Base-by-base conservation (phyloP, 768 basidiomycete genomes). In the Mycena galopus region DNA sequence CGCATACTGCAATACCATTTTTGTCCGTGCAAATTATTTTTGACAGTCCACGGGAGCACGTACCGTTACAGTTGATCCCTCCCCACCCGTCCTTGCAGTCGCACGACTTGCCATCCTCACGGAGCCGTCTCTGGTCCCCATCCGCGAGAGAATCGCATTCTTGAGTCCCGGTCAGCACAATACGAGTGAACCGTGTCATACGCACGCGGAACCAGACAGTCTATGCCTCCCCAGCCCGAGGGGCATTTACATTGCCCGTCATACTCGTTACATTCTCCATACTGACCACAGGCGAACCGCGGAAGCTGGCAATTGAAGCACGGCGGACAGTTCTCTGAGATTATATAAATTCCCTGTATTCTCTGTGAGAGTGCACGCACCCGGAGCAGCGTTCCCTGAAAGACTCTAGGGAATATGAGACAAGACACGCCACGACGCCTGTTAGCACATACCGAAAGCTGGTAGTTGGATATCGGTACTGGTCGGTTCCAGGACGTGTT, bases 301-400 rank as follows among this genome's bases (percentile, higher is more conserved):
- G 96, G 96, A 19, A 99, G 86, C 65, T 96, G 87, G 81, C 97
- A 99, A 81, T 99, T 99, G 87, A 99, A 99, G 82, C 97, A 98
- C 4, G 93, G 93, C 9, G 94, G 94, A 73, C 94, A 95, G 81
- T 89, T 85, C 32, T 85, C 90, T 91, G 69, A 11, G 61, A 25
- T 30, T 23, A 19, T 2, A 30, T 72, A 12, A 69, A 64, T 25
- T 19, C 17, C 61, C 25, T 37, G 30, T n/a, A 1, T 14, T 57
- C 29, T 30, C n/a, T 29, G 19, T 9, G 37, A 16, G 10, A 57
- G 37, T 35, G 2, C 19, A 59, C 73, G 4, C 33, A 75, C 73
- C 73, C 21, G 69, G 70, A 1, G 63, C 73, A 17, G 73, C 65
- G 42, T n/a, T 69, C 12, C 66, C 44, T 2, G 65, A 32, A 12